Conservation (phyloP, 805 yeast genomes). For the Yamadazyma sp. region DNA sequence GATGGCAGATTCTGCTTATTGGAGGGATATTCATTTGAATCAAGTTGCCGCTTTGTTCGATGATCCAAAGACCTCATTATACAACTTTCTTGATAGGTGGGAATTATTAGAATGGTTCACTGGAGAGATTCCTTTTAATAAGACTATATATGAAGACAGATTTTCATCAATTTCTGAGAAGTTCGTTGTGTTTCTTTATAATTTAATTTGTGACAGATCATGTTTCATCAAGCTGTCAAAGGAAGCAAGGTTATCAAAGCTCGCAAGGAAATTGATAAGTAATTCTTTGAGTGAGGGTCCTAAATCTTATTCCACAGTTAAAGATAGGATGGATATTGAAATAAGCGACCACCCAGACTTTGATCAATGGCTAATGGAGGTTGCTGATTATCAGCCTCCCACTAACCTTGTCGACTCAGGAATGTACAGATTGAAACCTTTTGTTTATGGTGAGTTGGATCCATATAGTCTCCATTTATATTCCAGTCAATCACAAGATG, state of each 20-base stretch:
- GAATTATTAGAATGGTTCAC: constrained; percentile 51
- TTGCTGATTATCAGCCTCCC: constrained; percentile 66
- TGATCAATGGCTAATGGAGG: constrained; percentile 54
- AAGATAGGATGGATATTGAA: constrained; percentile 22
- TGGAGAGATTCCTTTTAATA: constrained; percentile 27
- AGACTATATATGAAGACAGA: constrained; percentile 48
- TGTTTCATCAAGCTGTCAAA: constrained; percentile 21
- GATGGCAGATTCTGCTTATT: constrained; percentile 38
- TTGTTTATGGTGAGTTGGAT: constrained; percentile 55
- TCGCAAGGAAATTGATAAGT: constrained; percentile 41
- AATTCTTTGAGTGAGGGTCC: constrained; percentile 54
- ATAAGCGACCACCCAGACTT: constrained; percentile 37
- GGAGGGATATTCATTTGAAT: constrained; percentile 44
- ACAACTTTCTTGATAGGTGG: constrained; percentile 52
- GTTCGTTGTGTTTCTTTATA: constrained; percentile 42
- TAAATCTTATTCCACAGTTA: constrained; percentile 49
- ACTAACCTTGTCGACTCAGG: constrained; percentile 57
- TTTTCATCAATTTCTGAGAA: constrained; percentile 42
- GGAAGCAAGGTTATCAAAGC: constrained; percentile 23
- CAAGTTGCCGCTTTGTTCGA: constrained; percentile 42
- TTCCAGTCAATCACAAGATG: constrained; percentile 48
- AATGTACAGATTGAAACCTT: constrained; percentile 61
- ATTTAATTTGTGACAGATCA: constrained; percentile 38
- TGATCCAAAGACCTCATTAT: constrained; percentile 32
- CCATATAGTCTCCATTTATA: constrained; percentile 52